A percentile compares a stretch with the other conserved stretches of the same genome.
Conservation (phyloP, 192 early-diverging fungal species). For the Phycomyces blakesleeanus region DNA sequence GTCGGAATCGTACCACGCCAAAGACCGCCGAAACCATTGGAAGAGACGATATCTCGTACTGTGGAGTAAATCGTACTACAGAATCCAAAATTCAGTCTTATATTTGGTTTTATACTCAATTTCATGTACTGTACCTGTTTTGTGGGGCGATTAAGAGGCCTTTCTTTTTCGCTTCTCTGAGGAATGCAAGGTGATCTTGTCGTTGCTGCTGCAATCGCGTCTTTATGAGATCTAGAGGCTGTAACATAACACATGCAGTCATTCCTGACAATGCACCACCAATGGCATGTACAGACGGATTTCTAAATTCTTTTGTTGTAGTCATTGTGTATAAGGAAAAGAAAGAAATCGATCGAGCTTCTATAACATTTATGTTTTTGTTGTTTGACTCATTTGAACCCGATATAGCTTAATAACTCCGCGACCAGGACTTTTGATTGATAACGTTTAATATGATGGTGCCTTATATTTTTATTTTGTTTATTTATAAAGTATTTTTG, state of each 20-base stretch:
- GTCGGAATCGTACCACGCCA: conserved; percentile 81
- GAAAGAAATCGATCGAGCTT: background rate
- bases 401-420: background rate
- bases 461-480: too few relatives aligned
- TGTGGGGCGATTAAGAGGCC: conserved; percentile 41
- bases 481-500: background rate
- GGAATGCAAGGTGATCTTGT: conserved; percentile 51
- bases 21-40: conserved; percentile 59
- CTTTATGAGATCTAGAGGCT: conserved; percentile 88
- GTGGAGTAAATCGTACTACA: conserved; percentile 52
- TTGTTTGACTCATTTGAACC: background rate
- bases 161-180: conserved; percentile 38
- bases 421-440: background rate
- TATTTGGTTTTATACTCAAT: background rate
- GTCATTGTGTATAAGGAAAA: background rate
- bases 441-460: background rate
- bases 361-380: background rate
- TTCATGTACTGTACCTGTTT: conserved; percentile 38
- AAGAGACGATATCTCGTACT: conserved; percentile 55
- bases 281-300: conserved; percentile 57
- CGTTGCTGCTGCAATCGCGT: conserved; percentile 71
- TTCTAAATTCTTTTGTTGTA: conserved; percentile 22
- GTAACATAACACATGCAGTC: conserved; percentile 72
- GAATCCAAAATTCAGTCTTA: background rate
- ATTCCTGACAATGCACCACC: conserved; percentile 79